Base-by-base conservation (phyloP, 192 early-diverging fungal species). In the Phlyctochytrium planicorne region DNA sequence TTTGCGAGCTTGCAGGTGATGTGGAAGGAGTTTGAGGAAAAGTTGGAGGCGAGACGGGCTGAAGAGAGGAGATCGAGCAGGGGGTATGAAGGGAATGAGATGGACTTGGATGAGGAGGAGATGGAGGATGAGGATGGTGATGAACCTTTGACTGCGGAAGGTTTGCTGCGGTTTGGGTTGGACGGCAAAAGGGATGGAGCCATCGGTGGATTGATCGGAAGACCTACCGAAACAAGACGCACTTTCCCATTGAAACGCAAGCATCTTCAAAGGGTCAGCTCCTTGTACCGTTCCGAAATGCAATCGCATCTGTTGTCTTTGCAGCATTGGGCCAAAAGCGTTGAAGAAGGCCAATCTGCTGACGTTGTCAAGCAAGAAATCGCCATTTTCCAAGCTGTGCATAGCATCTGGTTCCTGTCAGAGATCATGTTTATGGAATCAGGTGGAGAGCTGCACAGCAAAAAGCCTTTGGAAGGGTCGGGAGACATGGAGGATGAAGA, bases 401-500 rank as follows among this genome's bases (percentile, higher is more conserved):
- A 64, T 40, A 47, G 23, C 23, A 25, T 64, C 30, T 64, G 63
- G 63, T 32, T 31, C 20, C 29, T 64, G 40, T 16, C 40, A 3
- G 31, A 64, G 34, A 52, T 53, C 30, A 30, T 64, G 36, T 64
- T 27, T 32, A 35, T 64, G n/a, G 30, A 30, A 24, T 14, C 40
- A 20, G 40, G 40, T 47, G 40, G 40, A 20, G 40, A 47, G 40
- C 40, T 47, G 40, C n/a, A n/a, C n/a, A n/a, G n/a, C n/a, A n/a
- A n/a, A n/a, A n/a, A n/a, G n/a, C n/a, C n/a, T n/a, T 20, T 47
- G 20, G 40, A 47, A 20, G 40, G 40, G 10, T 6, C 40, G 6
- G 20, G 6, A 6, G 40, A 20, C 20, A 47, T 20, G 10, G 27
- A 25, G 6, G 55, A 57, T 29, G 55, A 57, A 12, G 55, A 57